Conservation (phyloP, 176 grass and related monocot species). For the Oryza brachyantha region DNA sequence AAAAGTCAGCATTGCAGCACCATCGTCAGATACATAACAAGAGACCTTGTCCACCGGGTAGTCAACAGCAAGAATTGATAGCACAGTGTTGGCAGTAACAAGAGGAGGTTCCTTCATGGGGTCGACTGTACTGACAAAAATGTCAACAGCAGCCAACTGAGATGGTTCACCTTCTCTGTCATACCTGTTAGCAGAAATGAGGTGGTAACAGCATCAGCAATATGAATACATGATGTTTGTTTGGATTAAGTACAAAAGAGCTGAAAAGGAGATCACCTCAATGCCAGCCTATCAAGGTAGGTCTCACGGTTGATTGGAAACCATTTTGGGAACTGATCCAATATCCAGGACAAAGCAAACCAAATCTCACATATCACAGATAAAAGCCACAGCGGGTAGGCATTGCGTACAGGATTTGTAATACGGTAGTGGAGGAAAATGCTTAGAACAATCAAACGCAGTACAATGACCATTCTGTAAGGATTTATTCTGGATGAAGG, state of each 20-base stretch:
- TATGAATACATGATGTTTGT: conserved; percentile 18
- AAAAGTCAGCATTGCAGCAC: conserved; percentile 95
- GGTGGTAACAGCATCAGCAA: conserved; percentile 18
- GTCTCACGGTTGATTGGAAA: conserved; percentile 97
- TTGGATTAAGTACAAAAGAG: conserved; percentile 16
- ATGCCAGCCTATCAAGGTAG: conserved; percentile 94
- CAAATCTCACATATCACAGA: conserved; percentile 99
- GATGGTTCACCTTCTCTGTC: conserved; percentile 97
- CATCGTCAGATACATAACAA: conserved; percentile 99
- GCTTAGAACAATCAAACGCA: conserved; percentile 85
- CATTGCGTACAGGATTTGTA: conserved; percentile 94
- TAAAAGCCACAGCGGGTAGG: conserved; percentile 77
- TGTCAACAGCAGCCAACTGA: conserved; percentile 97
- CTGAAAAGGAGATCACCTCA: conserved; percentile 66
- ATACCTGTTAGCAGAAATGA: conserved; percentile 62
- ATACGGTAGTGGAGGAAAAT: conserved; percentile 98
- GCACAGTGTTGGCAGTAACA: conserved; percentile 95
- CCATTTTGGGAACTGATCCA: conserved; percentile 99
- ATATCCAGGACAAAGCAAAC: conserved; percentile 98
- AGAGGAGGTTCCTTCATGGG: conserved; percentile 98
- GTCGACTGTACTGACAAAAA: conserved; percentile 98
- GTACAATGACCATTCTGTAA: conserved; percentile 97
- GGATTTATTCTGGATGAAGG: conserved; percentile 96
- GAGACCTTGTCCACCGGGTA: conserved; percentile 98
- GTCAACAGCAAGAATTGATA: conserved; percentile 97